phyloP scores from a whole-genome alignment of 352 stramenopile species.

The Phytophthora meadii region DNA sequence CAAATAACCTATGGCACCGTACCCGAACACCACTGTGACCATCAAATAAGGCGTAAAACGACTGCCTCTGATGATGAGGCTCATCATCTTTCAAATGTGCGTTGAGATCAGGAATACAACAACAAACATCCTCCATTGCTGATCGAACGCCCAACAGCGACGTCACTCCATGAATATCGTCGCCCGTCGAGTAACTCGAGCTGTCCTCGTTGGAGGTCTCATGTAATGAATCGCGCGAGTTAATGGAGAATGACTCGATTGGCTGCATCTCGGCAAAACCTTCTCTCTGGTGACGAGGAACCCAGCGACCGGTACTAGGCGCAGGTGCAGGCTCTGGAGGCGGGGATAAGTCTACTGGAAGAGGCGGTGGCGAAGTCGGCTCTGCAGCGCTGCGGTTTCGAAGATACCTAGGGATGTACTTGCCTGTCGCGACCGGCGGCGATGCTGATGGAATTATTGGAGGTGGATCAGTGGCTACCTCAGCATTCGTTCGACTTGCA shows the following conservation, averaged over 20 bases:
- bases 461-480: conserved; percentile 33
- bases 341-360: conserved; percentile 43
- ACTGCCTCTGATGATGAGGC: conserved; percentile 56
- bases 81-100: conserved; percentile 45
- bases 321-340: conserved; percentile 46
- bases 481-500: conserved; percentile 3
- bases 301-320: conserved; percentile 52
- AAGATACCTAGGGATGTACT: conserved; percentile 79
- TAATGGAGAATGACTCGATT: conserved; percentile 55
- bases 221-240: conserved; percentile 56
- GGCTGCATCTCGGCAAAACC: conserved; percentile 54
- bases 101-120: conserved; percentile 80
- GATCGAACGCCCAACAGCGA: conserved; percentile 82
- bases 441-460: conserved; percentile 62
- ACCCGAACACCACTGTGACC: conserved; percentile 83
- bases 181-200: conserved; percentile 72
- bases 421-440: conserved; percentile 61
- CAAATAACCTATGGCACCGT: conserved; percentile 21
- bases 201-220: conserved; percentile 71
- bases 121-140: conserved; percentile 84
- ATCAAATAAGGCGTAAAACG: conserved; percentile 87
- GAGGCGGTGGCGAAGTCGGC: conserved; percentile 43
- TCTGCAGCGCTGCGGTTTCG: conserved; percentile 67
- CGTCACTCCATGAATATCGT: conserved; percentile 78
- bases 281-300: conserved; percentile 64